A percentile compares a stretch with the other conserved stretches of the same genome.
phyloP scores from a whole-genome alignment of 1,284 basidiomycete genomes.

The Tilletia horrida region DNA sequence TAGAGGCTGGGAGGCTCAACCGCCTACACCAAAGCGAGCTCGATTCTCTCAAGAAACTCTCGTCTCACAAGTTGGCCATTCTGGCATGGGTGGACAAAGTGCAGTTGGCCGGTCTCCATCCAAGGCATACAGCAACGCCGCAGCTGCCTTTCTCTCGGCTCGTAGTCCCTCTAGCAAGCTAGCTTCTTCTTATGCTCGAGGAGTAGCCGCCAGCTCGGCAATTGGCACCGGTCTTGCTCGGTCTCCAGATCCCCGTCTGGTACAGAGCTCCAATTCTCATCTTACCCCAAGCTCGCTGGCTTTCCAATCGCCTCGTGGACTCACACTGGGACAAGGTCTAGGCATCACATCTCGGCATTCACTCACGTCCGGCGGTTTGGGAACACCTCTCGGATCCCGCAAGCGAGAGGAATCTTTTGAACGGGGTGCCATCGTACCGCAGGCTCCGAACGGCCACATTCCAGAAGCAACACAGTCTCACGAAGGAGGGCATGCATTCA shows the following conservation, averaged over 20 bases:
- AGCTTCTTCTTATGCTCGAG: constrained; percentile 12
- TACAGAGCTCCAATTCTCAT: neutral
- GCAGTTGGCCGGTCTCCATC: neutral
- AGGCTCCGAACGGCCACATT: neutral
- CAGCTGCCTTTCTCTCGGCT: neutral
- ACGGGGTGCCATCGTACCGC: neutral
- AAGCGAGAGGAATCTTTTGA: constrained; percentile 10
- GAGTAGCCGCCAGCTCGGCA: constrained; percentile 7
- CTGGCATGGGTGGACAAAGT: neutral
- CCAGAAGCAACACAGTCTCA: neutral
- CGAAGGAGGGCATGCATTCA: neutral
- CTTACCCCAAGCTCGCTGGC: neutral
- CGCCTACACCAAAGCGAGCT: constrained; percentile 3
- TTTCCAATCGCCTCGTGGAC: constrained; percentile 10
- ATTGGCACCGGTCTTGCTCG: constrained; percentile 15
- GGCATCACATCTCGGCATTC: constrained; percentile 8
- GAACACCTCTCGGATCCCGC: neutral
- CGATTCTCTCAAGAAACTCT: neutral
- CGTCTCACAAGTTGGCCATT: neutral
- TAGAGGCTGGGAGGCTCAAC: no score
- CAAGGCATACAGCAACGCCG: neutral
- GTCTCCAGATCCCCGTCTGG: neutral
- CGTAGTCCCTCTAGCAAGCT: constrained; percentile 6
- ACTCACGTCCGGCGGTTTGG: neutral
- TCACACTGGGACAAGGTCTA: constrained; percentile 4